Evolutionary conservation across 495 filamentous ascomycete species (phyloP).

Genomic region (Aspergillus avenaceus): DNA sequence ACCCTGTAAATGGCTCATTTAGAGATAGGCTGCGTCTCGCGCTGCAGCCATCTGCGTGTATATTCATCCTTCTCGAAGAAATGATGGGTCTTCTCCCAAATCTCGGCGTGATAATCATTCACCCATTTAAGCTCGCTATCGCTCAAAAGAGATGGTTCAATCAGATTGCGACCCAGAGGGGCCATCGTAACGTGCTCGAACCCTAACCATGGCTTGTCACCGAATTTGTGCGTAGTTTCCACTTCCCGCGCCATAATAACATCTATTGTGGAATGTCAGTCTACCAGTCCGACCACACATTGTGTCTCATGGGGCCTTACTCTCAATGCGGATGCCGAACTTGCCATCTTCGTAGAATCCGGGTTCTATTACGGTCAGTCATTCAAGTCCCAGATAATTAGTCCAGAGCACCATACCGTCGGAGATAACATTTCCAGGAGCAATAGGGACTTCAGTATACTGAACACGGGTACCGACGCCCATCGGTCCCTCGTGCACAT

Average conservation of each 20-base stretch:
- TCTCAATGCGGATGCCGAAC: constrained; percentile 98
- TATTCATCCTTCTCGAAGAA: constrained; percentile 71
- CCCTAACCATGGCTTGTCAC: constrained; percentile 87
- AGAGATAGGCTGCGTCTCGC: constrained; percentile 65
- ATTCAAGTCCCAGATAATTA: constrained; percentile 1
- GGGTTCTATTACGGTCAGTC: constrained; percentile 57
- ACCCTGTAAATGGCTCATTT: constrained; percentile 26
- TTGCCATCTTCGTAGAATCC: constrained; percentile 97
- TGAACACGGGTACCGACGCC: constrained; percentile 90
- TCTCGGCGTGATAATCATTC: constrained; percentile 78
- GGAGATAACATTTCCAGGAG: constrained; percentile 89
- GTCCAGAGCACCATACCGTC: constrained; percentile 47
- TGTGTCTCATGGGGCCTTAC: constrained; percentile 35
- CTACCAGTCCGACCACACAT: neutral
- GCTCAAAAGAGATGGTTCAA: constrained; percentile 70
- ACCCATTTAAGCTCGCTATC: constrained; percentile 80
- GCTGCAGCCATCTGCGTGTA: constrained; percentile 74
- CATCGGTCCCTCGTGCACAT: constrained; percentile 97
- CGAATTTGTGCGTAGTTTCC: constrained; percentile 80
- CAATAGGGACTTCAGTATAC: constrained; percentile 85
- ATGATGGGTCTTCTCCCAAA: constrained; percentile 76
- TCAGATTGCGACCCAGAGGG: constrained; percentile 86
- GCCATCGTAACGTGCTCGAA: constrained; percentile 98
- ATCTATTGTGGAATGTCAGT: constrained; percentile 37
- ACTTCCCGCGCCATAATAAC: constrained; percentile 85